These are phyloP conservation scores for Colletotrichum cereale DNA, from an alignment of 2,329 filamentous ascomycete species.

Conservation along the genomic window DNA sequence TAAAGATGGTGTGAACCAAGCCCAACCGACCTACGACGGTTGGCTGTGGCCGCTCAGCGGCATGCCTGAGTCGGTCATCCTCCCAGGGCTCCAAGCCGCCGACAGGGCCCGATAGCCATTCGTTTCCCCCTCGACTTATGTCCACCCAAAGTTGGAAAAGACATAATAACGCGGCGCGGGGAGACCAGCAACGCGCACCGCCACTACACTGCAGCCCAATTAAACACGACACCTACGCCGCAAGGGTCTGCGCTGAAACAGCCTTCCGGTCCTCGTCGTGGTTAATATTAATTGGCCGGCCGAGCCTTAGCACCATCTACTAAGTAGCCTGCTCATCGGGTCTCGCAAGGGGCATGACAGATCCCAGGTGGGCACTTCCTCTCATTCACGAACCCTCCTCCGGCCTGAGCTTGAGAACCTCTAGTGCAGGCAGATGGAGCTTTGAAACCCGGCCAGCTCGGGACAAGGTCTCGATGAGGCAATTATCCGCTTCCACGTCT, in stretches of 20 bases:
- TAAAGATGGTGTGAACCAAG: conserved; percentile 14
- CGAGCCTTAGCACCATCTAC: neutral
- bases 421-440: conserved; percentile 12
- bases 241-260: conserved; percentile 37
- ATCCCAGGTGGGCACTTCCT: neutral
- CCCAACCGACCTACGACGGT: neutral
- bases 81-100: conserved; percentile 1
- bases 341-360: conserved; percentile 31
- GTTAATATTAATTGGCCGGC: conserved; percentile 32
- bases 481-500: conserved; percentile 1
- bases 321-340: conserved; percentile 30
- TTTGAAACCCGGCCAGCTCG: conserved; percentile 17
- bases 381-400: neutral
- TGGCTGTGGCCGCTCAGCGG: conserved; percentile 23
- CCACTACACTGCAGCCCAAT: conserved; percentile 17
- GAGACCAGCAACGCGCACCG: conserved; percentile 6
- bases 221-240: conserved; percentile 21
- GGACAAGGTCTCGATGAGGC: conserved; percentile 24
- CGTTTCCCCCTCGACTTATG: conserved; percentile 6
- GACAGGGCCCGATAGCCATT: conserved; percentile 3
- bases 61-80: neutral
- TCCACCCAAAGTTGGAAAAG: neutral
- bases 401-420: neutral
- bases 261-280: conserved; percentile 30
- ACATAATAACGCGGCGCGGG: conserved; percentile 9